A percentile compares a stretch with the other conserved stretches of the same genome.
phyloP scores from a whole-genome alignment of 768 basidiomycete genomes.

The Tylopilus vinaceipallidus region DNA sequence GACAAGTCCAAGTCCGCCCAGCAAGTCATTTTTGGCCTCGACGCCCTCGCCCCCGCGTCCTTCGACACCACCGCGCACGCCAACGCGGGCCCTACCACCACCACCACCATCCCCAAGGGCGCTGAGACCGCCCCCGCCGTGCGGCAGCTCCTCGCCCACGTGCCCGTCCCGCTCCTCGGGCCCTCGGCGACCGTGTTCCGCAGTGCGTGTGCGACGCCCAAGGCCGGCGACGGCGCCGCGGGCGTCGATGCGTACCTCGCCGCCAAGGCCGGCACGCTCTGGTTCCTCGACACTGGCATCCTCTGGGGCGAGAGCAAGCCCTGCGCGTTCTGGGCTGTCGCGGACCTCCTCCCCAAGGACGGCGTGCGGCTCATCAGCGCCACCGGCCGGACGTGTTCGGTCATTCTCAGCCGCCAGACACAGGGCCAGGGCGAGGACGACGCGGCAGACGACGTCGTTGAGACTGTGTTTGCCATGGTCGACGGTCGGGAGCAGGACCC shows the following conservation, averaged over 20 bases:
- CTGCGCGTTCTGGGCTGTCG: slow-evolving; percentile 71
- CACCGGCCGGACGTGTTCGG: slow-evolving; percentile 65
- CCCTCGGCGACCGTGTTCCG: slow-evolving; percentile 54
- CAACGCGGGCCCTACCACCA: slow-evolving; percentile 25
- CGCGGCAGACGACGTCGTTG: slow-evolving; percentile 38
- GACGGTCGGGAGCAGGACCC: slow-evolving; percentile 67
- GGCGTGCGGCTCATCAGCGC: slow-evolving; percentile 57
- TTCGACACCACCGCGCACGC: slow-evolving; percentile 45
- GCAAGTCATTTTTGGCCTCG: slow-evolving; percentile 71
- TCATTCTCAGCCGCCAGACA: slow-evolving; percentile 46
- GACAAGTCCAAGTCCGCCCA: slow-evolving; percentile 41
- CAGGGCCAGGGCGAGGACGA: slow-evolving; percentile 33
- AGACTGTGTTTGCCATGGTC: slow-evolving; percentile 70
- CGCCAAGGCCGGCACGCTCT: slow-evolving; percentile 69
- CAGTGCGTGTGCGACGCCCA: slow-evolving; percentile 44
- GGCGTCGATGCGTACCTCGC: slow-evolving; percentile 68
- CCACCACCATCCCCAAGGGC: slow-evolving; percentile 46
- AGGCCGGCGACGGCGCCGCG: slow-evolving; percentile 44
- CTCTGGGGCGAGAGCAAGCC: slow-evolving; percentile 76
- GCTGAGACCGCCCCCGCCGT: slow-evolving; percentile 49
- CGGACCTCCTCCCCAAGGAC: slow-evolving; percentile 53
- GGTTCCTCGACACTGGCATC: slow-evolving; percentile 68
- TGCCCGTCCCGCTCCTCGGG: slow-evolving; percentile 44
- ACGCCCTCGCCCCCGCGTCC: slow-evolving; percentile 48
- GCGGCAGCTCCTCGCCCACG: slow-evolving; percentile 49